Base-by-base conservation (phyloP, 306 rosid species). In the Inga oerstediana region DNA sequence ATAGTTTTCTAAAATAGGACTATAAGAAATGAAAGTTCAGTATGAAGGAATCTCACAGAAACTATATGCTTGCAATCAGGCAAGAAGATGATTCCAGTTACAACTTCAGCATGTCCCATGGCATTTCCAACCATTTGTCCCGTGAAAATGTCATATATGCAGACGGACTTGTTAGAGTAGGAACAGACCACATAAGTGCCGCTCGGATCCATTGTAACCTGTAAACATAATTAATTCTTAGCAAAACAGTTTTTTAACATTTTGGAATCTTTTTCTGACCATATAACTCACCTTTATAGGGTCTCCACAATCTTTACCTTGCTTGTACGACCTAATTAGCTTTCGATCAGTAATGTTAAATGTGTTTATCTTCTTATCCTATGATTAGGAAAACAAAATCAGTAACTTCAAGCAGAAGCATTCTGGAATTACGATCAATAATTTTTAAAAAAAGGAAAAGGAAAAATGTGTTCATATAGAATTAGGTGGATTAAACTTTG, bases 301-400 rank as follows among this genome's bases (percentile, higher is more conserved):
- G 49, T 93, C 92, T 76, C 97, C 95, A 78, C 89, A 86, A 69
- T 59, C 81, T 79, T 82, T 93, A 74, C 88, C 88, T 51, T 77
- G 91, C 84, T 84, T 87, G 91, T 81, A 85, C 14, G 97, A 89
- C 87, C 86, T 84, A 59, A 86, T 84, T 75, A 88, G 90, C 92
- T 86, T 93, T 80, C 79, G 73, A 44, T 92, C 66, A 56, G 89
- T 87, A 84, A 90, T 71, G 86, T 91, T 87, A 45, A 88, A 91
- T 22, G 77, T 78, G 86, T 91, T 93, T 85, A 93, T 88, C 92
- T 91, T 93, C 90, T 91, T 93, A 85, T 89, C 97, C 94, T 93
- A 66, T 24, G 61, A 83, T 79, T 51, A 82, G 58, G 76, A 74
- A 32, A 83, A 71, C 37, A n/a, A 52, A 79, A 82, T 84, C 71